Evolutionary conservation across 257 asterid species (phyloP).

Genomic region (Haberlea rhodopensis): DNA sequence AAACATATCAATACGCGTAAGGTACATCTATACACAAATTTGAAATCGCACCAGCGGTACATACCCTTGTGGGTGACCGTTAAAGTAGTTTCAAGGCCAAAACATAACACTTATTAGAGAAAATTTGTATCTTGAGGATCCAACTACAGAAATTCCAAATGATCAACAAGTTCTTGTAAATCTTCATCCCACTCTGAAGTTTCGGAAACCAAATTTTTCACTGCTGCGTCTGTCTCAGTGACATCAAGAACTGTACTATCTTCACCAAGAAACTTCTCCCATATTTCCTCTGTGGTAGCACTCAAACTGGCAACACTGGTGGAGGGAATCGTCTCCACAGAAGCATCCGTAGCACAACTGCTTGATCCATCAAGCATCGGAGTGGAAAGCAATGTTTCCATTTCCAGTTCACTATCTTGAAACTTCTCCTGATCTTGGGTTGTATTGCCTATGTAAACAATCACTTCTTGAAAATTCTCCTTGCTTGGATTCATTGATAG

Average conservation of each 20-base stretch:
- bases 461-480: slow-evolving; percentile 39
- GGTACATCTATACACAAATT: not conserved
- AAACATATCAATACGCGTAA: not conserved
- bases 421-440: slow-evolving; percentile 35
- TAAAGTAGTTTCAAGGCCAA: slow-evolving; percentile 6
- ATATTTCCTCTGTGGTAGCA: slow-evolving; percentile 35
- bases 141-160: slow-evolving; percentile 37
- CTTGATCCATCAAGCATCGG: slow-evolving; percentile 47
- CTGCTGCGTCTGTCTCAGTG: slow-evolving; percentile 45
- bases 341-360: slow-evolving; percentile 26
- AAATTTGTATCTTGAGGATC: not conserved
- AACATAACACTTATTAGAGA: not conserved
- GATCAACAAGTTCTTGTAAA: slow-evolving; percentile 41
- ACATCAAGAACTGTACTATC: slow-evolving; percentile 32
- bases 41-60: not conserved
- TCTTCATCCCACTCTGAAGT: slow-evolving; percentile 73
- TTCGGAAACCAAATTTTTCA: slow-evolving; percentile 55
- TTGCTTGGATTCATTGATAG: slow-evolving; percentile 54
- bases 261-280: slow-evolving; percentile 59
- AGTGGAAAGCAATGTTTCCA: slow-evolving; percentile 42
- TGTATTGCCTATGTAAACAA: slow-evolving; percentile 21
- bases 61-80: not conserved
- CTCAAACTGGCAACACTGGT: slow-evolving; percentile 25
- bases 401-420: slow-evolving; percentile 29
- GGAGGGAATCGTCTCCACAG: slow-evolving; percentile 22